Base-by-base conservation (phyloP, 2,329 filamentous ascomycete species). In the Sphaerostilbella broomeana region DNA sequence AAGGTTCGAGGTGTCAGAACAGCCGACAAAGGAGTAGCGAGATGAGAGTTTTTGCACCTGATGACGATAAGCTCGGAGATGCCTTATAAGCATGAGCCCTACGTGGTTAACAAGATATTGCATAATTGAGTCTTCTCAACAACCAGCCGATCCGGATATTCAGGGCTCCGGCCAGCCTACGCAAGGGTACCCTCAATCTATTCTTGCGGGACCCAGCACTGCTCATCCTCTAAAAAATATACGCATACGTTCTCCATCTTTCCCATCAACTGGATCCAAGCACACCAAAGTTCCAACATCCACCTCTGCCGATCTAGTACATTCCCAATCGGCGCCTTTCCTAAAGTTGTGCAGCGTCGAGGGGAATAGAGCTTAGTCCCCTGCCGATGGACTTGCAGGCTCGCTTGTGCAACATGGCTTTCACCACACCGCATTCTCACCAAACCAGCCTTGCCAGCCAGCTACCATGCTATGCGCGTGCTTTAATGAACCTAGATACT, bases 281-380 rank as follows among this genome's bases (percentile, higher is more conserved):
- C 38, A 15, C 9, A 15, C 12, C 18, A 28, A n/a, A 35, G 26
- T 32, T 41, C 38, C 38, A 35, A 31, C 22, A 27, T 30, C 27
- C 27, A 30, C 27, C 12, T 9, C 9, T 30, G 54, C 46, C 53
- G 55, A 59, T 59, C 55, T 53, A 55, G 47, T 58, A 56, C 52
- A 50, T 47, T 51, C 54, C 43, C 40, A 46, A 58, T 56, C 54
- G 51, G 44, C 54, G 47, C 55, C 48, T 54, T 54, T 48, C 53
- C 55, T 28, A 49, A 55, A 43, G 22, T 24, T 27, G 27, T 16
- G 27, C 40, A 29, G 38, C 25, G 30, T 32, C 38, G 35, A 26
- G 20, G 26, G 20, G 21, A 20, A 24, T 12, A 32, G 11, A 21
- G 8, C 16, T 26, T 19, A 5, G 20, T 18, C 12, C 8, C 12